Conservation (phyloP, 73 alveolate genomes). For the Uronychia binucleata region DNA sequence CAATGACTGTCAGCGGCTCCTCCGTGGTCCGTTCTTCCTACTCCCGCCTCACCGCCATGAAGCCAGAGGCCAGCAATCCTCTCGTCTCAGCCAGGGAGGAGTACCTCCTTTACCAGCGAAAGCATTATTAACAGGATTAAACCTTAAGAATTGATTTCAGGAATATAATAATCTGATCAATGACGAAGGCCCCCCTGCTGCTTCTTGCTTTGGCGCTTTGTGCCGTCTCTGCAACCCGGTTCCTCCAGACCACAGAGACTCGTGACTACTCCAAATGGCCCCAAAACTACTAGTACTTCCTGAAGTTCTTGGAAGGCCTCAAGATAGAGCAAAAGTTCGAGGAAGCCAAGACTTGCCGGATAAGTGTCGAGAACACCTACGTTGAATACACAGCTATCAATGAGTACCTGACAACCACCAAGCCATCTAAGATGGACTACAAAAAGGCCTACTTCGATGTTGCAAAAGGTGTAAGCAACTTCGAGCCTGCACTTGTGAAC, state of each 20-base stretch:
- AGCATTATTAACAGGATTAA: not conserved
- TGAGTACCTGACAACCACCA: not conserved
- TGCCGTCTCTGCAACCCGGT: too few relatives aligned
- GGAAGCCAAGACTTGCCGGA: not conserved
- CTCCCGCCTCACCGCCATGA: not conserved
- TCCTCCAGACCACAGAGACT: not conserved
- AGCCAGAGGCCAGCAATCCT: not conserved
- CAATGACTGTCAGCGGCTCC: not conserved
- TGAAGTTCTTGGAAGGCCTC: not conserved
- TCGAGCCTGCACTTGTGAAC: not conserved
- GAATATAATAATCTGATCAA: not conserved
- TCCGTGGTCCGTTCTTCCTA: not conserved
- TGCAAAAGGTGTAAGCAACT: not conserved
- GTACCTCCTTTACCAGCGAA: not conserved
- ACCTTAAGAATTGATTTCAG: not conserved
- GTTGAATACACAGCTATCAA: not conserved
- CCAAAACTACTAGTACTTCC: not conserved
- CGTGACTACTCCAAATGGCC: not conserved
- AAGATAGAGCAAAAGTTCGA: not conserved
- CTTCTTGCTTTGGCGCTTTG: too few relatives aligned
- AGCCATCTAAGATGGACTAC: not conserved
- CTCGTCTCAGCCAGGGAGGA: not conserved
- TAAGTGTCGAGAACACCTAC: not conserved
- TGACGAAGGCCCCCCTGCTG: too few relatives aligned
- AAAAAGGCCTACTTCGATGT: not conserved